A percentile compares a stretch with the other conserved stretches of the same genome.
These are phyloP conservation scores for Blastobotrys elegans DNA, from an alignment of 1,139 yeast genomes.

Conservation along the genomic window DNA sequence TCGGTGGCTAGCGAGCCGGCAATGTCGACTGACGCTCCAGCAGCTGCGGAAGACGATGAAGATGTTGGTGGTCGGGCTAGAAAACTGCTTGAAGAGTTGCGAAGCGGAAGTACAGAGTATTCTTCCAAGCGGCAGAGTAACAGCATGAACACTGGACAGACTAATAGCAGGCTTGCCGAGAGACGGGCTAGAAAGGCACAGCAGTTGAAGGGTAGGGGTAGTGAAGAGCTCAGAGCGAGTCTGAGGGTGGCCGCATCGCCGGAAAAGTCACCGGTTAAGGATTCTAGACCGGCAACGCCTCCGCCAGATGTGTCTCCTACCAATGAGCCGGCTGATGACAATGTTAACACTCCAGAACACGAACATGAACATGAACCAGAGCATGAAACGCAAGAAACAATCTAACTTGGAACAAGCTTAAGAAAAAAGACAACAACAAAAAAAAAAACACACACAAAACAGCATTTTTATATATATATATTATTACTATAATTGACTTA, in stretches of 20 bases:
- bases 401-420: too few species aligned
- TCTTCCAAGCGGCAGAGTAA: constrained; percentile 17
- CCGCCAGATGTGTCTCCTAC: not conserved
- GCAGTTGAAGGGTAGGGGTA: constrained; percentile 19
- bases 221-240: constrained; percentile 10
- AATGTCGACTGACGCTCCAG: not conserved
- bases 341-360: not conserved
- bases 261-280: not conserved
- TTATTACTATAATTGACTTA: too few species aligned
- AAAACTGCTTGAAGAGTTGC: constrained; percentile 51
- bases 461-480: too few species aligned
- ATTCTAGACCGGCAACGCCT: not conserved
- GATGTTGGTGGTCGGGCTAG: constrained; percentile 59
- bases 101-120: constrained; percentile 36
- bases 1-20: constrained; percentile 14
- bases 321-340: not conserved
- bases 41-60: constrained; percentile 31
- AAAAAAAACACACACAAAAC: too few species aligned
- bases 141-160: constrained; percentile 17
- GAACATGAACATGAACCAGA: not conserved
- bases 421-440: too few species aligned
- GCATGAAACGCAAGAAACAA: too few species aligned
- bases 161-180: constrained; percentile 22
- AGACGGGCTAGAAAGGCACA: constrained; percentile 28
- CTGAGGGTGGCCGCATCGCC: constrained; percentile 4